Conservation (phyloP, 345 rosid species). For the Hibiscus tridactylites region DNA sequence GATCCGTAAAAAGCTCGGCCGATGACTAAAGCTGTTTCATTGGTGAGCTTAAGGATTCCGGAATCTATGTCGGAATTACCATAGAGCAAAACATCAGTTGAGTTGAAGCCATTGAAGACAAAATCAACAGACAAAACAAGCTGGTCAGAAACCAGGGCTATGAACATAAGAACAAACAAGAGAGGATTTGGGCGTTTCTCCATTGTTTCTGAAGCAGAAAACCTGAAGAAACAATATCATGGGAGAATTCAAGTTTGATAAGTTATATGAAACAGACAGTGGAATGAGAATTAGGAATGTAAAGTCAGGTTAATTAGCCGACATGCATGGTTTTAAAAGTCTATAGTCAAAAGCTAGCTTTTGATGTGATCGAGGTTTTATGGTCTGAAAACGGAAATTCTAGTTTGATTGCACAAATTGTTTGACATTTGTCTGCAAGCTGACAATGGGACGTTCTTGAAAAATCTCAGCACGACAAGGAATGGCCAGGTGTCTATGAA, state of each 20-base stretch:
- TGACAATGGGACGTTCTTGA: background rate
- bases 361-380: background rate
- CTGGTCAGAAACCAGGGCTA: constrained; percentile 7
- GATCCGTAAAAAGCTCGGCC: constrained; percentile 59
- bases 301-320: background rate
- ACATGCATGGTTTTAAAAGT: background rate
- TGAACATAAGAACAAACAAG: background rate
- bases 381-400: background rate
- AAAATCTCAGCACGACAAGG: background rate
- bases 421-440: background rate
- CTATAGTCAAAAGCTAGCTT: background rate
- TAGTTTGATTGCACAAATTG: background rate
- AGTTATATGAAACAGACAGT: too few species aligned
- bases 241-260: background rate
- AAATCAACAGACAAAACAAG: constrained; percentile 36
- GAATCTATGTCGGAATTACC: constrained; percentile 40
- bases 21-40: constrained; percentile 30
- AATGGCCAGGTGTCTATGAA: background rate
- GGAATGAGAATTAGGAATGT: background rate
- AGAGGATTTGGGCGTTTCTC: constrained; percentile 7
- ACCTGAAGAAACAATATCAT: too few species aligned
- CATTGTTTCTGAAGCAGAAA: constrained; percentile 14
- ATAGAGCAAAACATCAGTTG: constrained; percentile 30
- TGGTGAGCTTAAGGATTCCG: constrained; percentile 52
- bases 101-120: constrained; percentile 62